These are phyloP conservation scores for Vitellaria paradoxa DNA, from an alignment of 179 eudicot genomes.

Conservation along the genomic window DNA sequence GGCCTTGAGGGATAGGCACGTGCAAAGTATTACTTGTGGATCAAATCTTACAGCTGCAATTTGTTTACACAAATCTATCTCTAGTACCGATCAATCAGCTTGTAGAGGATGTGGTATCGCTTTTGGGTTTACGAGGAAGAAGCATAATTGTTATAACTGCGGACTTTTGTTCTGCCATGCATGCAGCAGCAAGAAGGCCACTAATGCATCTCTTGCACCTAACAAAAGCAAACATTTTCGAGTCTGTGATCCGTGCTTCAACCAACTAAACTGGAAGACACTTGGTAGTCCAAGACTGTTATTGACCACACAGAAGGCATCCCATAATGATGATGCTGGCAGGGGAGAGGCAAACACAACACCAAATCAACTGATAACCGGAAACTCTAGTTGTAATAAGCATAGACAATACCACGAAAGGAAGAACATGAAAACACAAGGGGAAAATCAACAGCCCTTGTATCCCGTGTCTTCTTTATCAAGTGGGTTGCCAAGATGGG, in stretches of 20 bases:
- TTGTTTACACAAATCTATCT: slow-evolving; percentile 69
- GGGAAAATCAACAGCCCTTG: slow-evolving; percentile 5
- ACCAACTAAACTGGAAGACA: slow-evolving; percentile 32
- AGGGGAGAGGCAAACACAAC: slow-evolving; percentile 13
- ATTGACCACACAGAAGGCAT: slow-evolving; percentile 25
- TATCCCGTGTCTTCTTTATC: slow-evolving; percentile 5
- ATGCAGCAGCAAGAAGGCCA: slow-evolving; percentile 66
- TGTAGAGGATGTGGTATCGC: slow-evolving; percentile 39
- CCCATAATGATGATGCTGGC: slow-evolving; percentile 10
- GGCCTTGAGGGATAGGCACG: slow-evolving; percentile 62
- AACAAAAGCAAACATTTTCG: slow-evolving; percentile 55
- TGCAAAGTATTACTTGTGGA: slow-evolving; percentile 68
- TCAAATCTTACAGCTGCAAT: slow-evolving; percentile 66
- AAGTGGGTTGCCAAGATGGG: slow-evolving; percentile 30
- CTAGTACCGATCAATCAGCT: slow-evolving; percentile 59
- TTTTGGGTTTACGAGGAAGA: slow-evolving; percentile 47
- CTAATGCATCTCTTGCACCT: slow-evolving; percentile 67
- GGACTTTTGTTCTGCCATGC: slow-evolving; percentile 70
- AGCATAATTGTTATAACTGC: slow-evolving; percentile 64
- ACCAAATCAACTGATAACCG: slow-evolving; percentile 15
- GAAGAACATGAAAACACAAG: slow-evolving; percentile 14
- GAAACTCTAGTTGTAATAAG: slow-evolving; percentile 6
- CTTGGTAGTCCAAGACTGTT: slow-evolving; percentile 34
- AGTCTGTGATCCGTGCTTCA: slow-evolving; percentile 68
- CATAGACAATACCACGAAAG: slow-evolving; percentile 14